Conservation (phyloP, 2,329 filamentous ascomycete genomes). For the Diplodia sapinea region DNA sequence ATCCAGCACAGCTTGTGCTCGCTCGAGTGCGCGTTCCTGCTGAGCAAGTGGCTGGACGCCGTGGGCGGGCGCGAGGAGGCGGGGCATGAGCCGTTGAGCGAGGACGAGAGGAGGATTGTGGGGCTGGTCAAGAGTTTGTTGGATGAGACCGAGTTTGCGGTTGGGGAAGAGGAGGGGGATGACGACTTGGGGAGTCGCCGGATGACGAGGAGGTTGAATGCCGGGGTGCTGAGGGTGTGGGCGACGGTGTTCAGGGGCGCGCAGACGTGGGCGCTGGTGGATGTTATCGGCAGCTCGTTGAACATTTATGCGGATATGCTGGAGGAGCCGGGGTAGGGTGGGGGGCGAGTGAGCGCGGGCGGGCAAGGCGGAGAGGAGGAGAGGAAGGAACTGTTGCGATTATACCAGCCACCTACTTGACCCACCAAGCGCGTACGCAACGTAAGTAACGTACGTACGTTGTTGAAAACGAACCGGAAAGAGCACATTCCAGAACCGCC, state of each 20-base stretch:
- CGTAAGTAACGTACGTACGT: no score
- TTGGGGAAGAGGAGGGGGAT: conserved; percentile 43
- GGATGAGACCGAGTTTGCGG: conserved; percentile 47
- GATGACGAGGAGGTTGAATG: conserved; percentile 46
- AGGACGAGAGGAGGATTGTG: conserved; percentile 48
- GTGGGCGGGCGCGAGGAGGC: conserved; percentile 31
- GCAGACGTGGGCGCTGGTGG: conserved; percentile 53
- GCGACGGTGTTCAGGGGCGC: conserved; percentile 51
- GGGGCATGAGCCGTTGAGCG: conserved; percentile 39
- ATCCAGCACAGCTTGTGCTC: conserved; percentile 50
- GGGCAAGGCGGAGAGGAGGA: no score
- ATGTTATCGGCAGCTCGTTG: conserved; percentile 50
- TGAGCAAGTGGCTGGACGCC: conserved; percentile 51
- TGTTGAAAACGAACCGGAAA: no score
- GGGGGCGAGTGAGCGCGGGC: no score
- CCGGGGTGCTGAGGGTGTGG: conserved; percentile 51
- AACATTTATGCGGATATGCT: conserved; percentile 50
- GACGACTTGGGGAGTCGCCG: conserved; percentile 11
- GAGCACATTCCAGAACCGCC: no score
- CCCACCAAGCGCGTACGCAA: not conserved
- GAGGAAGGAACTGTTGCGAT: no score
- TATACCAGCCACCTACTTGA: not conserved
- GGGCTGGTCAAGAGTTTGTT: conserved; percentile 51
- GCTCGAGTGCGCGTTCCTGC: conserved; percentile 49
- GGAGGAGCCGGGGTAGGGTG: not conserved